These are phyloP conservation scores for Scutellaria baicalensis DNA, from an alignment of 257 asterid genomes.

Conservation along the genomic window DNA sequence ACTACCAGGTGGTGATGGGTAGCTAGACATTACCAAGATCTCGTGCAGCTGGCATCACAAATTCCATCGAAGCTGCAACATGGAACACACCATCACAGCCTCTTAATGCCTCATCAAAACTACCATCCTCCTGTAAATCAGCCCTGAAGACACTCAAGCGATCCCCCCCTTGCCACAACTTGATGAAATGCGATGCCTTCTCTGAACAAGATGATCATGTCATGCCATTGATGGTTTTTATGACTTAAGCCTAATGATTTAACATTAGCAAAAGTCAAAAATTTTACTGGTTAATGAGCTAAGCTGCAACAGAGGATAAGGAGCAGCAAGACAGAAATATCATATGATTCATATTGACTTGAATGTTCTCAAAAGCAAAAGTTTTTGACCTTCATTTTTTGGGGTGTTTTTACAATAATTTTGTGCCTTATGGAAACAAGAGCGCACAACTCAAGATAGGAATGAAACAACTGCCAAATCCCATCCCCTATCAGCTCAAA, in stretches of 20 bases:
- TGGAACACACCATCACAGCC: constrained; percentile 80
- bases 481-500: too few relatives aligned
- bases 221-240: background rate
- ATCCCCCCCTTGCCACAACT: constrained; percentile 37
- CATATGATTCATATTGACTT: background rate
- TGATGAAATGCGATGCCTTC: constrained; percentile 48
- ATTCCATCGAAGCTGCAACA: constrained; percentile 88
- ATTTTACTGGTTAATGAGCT: background rate
- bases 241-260: background rate
- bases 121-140: constrained; percentile 74
- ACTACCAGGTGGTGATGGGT: background rate
- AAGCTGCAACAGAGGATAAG: background rate
- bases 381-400: background rate
- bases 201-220: constrained; percentile 28
- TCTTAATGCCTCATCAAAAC: constrained; percentile 72
- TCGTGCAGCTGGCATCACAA: constrained; percentile 33
- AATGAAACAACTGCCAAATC: background rate
- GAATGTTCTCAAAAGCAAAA: background rate
- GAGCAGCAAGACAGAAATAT: background rate
- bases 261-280: background rate
- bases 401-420: background rate
- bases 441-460: background rate
- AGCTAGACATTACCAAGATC: constrained; percentile 33
- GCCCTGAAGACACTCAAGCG: constrained; percentile 55
- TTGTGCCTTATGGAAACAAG: background rate